Percentiles rank a stretch among this genome's conserved stretches.
These are phyloP conservation scores for Malassezia globosa DNA, from an alignment of 1,284 basidiomycete genomes.

Conservation along the genomic window DNA sequence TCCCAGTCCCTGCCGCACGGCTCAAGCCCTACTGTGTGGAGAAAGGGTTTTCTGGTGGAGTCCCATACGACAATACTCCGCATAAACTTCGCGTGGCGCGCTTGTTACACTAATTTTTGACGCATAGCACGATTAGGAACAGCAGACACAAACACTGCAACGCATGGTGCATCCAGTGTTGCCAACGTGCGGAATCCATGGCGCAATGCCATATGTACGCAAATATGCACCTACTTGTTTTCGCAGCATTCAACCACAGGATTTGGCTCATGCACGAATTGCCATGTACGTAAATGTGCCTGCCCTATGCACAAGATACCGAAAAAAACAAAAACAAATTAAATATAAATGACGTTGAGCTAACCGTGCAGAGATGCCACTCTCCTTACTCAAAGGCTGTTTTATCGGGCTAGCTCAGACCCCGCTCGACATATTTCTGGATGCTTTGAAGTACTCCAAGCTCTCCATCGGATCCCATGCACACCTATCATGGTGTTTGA, in stretches of 20 bases:
- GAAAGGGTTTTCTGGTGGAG: no score
- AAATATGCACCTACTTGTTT: constrained; percentile 1
- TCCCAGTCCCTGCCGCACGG: no score
- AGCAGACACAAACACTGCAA: no score
- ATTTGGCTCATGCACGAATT: constrained; percentile 7
- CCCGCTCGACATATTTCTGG: constrained; percentile 1
- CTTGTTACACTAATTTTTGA: no score
- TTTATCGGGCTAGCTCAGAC: constrained; percentile 2
- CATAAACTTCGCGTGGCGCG: no score
- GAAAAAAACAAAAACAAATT: no score
- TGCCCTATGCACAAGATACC: no score
- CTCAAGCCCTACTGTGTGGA: no score
- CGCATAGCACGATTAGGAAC: no score
- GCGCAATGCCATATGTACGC: constrained; percentile 9
- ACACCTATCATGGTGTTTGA: constrained; percentile 17
- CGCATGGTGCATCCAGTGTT: not conserved
- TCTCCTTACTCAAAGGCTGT: constrained; percentile 11
- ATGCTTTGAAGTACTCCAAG: not conserved
- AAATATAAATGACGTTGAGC: not conserved
- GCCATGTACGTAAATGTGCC: constrained; percentile 15
- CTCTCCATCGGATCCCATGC: not conserved
- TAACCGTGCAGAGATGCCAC: constrained; percentile 10
- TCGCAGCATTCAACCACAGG: not conserved
- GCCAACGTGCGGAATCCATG: constrained; percentile 3
- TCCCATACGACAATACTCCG: no score